Evolutionary conservation across 305 asterid species (phyloP).

Genomic region (Vinca major): DNA sequence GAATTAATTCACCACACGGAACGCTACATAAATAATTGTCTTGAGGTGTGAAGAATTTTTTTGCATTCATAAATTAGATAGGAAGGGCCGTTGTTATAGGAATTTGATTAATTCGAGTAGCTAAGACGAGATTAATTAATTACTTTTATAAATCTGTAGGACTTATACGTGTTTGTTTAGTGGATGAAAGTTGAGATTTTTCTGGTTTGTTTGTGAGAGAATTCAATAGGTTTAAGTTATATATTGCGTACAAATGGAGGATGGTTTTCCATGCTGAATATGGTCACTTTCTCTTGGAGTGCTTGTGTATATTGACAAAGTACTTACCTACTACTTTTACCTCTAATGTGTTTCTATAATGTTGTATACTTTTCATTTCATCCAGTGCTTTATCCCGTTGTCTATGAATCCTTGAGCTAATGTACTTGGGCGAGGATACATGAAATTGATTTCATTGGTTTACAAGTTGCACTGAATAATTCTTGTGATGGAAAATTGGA

Average conservation of each 20-base stretch:
- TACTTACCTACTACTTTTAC: no score
- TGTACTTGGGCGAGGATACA: not conserved
- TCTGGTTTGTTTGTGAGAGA: not conserved
- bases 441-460: not conserved
- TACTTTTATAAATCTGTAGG: not conserved
- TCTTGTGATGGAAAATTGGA: not conserved
- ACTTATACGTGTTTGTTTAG: not conserved
- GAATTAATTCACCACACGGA: no score
- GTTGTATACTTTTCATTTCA: not conserved
- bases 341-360: no score
- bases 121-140: not conserved
- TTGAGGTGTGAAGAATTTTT: not conserved
- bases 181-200: not conserved
- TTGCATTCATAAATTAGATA: not conserved
- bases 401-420: not conserved
- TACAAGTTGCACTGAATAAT: not conserved
- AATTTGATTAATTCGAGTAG: not conserved
- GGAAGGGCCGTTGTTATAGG: not conserved
- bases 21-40: not conserved
- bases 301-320: not conserved
- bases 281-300: slow-evolving; percentile 1
- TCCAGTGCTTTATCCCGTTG: not conserved
- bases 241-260: not conserved
- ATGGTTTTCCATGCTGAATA: not conserved
- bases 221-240: not conserved